Evolutionary conservation across 2,329 filamentous ascomycete genomes (phyloP), one percentile per base, ranked within the genome.

Genomic region (Fusarium penzigii): DNA sequence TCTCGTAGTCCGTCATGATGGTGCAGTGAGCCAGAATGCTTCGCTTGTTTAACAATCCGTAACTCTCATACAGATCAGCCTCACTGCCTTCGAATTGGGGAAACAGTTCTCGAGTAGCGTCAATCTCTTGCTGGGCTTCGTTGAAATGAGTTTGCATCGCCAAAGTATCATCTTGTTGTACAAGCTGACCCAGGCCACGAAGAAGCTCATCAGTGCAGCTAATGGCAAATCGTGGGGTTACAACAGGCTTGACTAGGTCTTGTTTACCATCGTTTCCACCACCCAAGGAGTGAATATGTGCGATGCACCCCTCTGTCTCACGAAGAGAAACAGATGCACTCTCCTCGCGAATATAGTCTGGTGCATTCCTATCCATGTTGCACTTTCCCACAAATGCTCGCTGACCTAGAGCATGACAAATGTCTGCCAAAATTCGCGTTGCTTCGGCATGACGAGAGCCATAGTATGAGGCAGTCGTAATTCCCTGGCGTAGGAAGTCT

Each of bases 1-100:
- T 76, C 65, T 89, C 86, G 29, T 79, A 73, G 3, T 82, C 77
- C 6, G 72, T 77, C 69, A 87, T 80, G 63, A 82, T 78, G 50
- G 83, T 87, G 69, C 85, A 87, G 63, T 89, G 86, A 0, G 86
- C 86, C 1, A 89, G 77, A 50, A 89, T 86, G 1, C 81, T 78
- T 9, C 80, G 76, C 3, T 70, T 55, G 1, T 71, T 78, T 6
- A 89, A 72, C 5, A 89, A 68, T 0, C 77, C 77, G 52, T 78
- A 85, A 56, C 74, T 65, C 10, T 74, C 70, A 61, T 88, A 88
- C 4, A 88, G 70, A 48, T 86, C 82, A 0, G 77, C 81, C 65
- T 88, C 84, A 48, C 75, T 82, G 2, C 63, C 58, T 45, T 17
- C 16, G 11, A 83, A 83, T 1, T 74, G 66, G 0, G 83, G 82